Evolutionary conservation across 306 rosid species (phyloP).

Genomic region (Leucaena leucocephala): DNA sequence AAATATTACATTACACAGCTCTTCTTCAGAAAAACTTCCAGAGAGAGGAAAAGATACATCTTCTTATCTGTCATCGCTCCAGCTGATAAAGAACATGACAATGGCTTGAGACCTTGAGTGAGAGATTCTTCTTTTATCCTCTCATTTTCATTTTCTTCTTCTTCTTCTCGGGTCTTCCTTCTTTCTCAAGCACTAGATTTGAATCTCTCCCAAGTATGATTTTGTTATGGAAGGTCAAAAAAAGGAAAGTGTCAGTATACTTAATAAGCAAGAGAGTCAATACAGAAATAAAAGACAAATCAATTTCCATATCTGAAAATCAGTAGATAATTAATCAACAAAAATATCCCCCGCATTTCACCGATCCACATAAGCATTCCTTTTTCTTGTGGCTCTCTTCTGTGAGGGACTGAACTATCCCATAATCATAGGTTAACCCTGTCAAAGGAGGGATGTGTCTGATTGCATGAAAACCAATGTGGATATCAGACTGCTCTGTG

Average conservation of each 20-base stretch:
- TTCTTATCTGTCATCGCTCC: too few relatives aligned
- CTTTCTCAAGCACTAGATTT: not conserved
- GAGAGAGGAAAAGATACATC: too few relatives aligned
- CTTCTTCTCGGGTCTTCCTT: not conserved
- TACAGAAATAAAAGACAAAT: constrained; percentile 37
- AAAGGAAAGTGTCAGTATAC: not conserved
- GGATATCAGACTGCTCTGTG: constrained; percentile 62
- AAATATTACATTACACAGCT: too few relatives aligned
- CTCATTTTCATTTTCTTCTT: too few relatives aligned
- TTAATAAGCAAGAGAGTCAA: constrained; percentile 15
- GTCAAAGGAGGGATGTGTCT: constrained; percentile 83
- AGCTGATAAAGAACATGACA: too few relatives aligned
- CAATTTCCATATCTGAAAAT: constrained; percentile 41
- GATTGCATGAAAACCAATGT: constrained; percentile 65
- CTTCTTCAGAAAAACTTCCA: too few relatives aligned
- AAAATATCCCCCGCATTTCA: constrained; percentile 69
- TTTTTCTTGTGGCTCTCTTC: constrained; percentile 35
- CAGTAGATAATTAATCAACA: constrained; percentile 31
- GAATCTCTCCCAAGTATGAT: not conserved
- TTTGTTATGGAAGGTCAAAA: not conserved
- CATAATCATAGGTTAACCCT: constrained; percentile 91
- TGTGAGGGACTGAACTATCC: constrained; percentile 53
- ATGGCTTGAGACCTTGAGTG: too few relatives aligned
- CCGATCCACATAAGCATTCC: constrained; percentile 76
- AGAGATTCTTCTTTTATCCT: too few relatives aligned